Evolutionary conservation across 768 basidiomycete species (phyloP), one percentile per base, ranked within the genome.

Genomic region (Nidula microcarpa): DNA sequence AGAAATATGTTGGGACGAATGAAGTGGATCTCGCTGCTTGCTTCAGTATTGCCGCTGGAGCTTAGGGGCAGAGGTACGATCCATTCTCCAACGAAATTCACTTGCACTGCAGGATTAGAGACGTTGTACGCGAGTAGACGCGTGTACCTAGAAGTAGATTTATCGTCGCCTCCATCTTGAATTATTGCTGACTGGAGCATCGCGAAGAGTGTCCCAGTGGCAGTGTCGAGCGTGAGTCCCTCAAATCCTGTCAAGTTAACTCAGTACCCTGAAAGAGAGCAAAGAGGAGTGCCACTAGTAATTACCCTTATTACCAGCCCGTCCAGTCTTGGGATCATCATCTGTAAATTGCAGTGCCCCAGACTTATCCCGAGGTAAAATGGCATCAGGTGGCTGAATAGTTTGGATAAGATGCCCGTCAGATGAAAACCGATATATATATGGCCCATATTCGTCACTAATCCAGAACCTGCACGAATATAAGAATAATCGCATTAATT

Each of bases 381-480:
- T 69, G 1, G 86, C 85, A 3, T 69, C 59, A 0, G 83, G 83
- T 0, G 85, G 84, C 59, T 80, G 73, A 43, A 87, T 84, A 1
- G 80, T 78, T 56, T 79, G 73, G 17, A 85, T 63, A 5, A 87
- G 67, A 1, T 73, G 58, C 1, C 84, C 84, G 23, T 65, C 62
- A 0, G 72, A 60, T 0, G 74, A 65, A 64, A 80, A 80, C 13
- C 71, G 74, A 64, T 86, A 84, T 56, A 87, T 81, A 59, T 83
- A 82, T 3, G 83, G 82, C 1, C 84, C 86, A 57, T 87, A 87
- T 67, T 87, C 86, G 61, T 87, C 86, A 58, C 81, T 81, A 33
- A 80, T 71, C 84, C 82, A 86, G 65, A 75, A 83, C 0, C 82
- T 84, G 53, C 23, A 30, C 4, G 16, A 30, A 30, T 2, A 30